Evolutionary conservation across 2,329 filamentous ascomycete species (phyloP), one percentile per base, ranked within the genome.

Genomic region (Truncatella angustata): DNA sequence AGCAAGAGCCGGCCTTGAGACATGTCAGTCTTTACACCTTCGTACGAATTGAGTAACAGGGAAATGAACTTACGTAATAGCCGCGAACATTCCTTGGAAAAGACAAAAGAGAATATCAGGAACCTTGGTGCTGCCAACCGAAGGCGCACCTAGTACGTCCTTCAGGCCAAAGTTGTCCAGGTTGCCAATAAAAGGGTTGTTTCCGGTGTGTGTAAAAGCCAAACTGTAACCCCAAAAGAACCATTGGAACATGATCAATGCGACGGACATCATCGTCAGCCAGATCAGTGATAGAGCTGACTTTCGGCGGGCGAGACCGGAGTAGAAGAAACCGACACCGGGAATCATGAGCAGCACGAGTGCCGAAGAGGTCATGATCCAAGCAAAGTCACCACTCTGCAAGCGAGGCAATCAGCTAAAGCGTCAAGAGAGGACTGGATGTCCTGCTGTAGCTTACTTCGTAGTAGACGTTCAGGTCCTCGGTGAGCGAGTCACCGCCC

Each of bases 221-320:
- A 96, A 75, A 10, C 88, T 93, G 71, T 93, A 96, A 44, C 91
- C 91, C 91, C 91, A 96, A 77, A 96, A 93, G 77, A 95, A 96
- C 91, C 91, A 96, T 67, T 96, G 90, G 73, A 96, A 95, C 46
- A 85, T 86, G 55, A 91, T 84, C 58, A 95, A 84, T 10, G 84
- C 88, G 4, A 87, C 82, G 14, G 89, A 86, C 75, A 96, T 87
- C 74, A 96, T 82, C 12, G 89, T 89, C 4, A 96, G 80, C 80
- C 90, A 92, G 69, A 96, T 87, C 56, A 96, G 79, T 16, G 90
- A 90, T 50, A 96, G 78, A 4, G 91, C 91, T 0, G 90, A 95
- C 76, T 96, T 96, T 69, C 91, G 85, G 52, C 91, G 86, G 14
- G 91, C 90, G 14, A 96, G 86, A 58, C 91, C 91, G 39, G 89